Evolutionary conservation across 805 yeast genomes (phyloP), one percentile per base, ranked within the genome.

Genomic region (Cyberlindnera euphorbiiphila): DNA sequence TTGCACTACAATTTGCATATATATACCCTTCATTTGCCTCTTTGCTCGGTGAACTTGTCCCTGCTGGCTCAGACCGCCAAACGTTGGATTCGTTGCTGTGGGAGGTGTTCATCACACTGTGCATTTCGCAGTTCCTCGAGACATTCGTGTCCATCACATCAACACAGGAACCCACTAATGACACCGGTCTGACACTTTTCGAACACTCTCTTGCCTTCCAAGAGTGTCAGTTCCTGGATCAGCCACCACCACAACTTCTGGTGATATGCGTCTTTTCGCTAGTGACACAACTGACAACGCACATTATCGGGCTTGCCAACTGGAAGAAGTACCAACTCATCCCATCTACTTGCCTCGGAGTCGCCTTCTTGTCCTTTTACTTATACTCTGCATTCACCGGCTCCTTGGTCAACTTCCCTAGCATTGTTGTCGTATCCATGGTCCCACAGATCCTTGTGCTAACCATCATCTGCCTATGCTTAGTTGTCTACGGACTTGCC

Each of bases 181-280:
- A 81, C 39, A 72, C 80, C 12, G 86, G 86, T 0, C 64, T 83
- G 45, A 79, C 93, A 0, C 60, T 84, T 24, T 82, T 84, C 59
- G 93, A 85, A 56, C 81, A 78, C 50, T 81, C 91, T 4, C 56
- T 82, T 12, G 85, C 86, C 10, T 81, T 81, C 53, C 89, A 83
- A 50, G 93, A 84, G 49, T 78, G 72, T 40, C 82, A 72, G 54
- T 65, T 68, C 29, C 60, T 65, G 23, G 62, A 37, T 36, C 61
- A 68, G 33, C 86, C 78, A 22, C 71, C 78, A 1, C 71, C 66
- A 33, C 85, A 70, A 52, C 62, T 73, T 31, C 65, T 74, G 29
- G 59, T 68, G 9, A 63, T 77, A 4, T 69, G 79, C n/a, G 42
- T 77, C 7, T 72, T 76, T 50, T 78, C 82, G 41, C 56, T 82